Conservation (phyloP, 257 asterid species). For the Solanum neorickii region DNA sequence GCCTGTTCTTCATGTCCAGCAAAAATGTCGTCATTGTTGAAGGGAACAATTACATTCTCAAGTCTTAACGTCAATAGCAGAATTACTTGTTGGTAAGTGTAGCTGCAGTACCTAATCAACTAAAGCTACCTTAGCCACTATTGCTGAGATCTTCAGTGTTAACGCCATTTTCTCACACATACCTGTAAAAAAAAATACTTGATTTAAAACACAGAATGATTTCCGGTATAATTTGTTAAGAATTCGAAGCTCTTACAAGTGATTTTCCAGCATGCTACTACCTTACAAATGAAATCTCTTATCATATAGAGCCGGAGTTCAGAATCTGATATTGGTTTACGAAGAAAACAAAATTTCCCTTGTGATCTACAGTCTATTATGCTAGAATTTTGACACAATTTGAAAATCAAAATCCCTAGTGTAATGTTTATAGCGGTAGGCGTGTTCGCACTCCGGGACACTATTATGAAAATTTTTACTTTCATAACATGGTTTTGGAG, state of each 20-base stretch:
- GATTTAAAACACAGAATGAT: too few species aligned
- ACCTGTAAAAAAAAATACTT: too few species aligned
- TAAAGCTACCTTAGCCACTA: background rate
- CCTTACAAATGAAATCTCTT: too few species aligned
- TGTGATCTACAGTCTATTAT: too few species aligned
- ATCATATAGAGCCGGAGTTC: background rate
- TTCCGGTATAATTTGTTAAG: too few species aligned
- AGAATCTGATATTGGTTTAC: background rate
- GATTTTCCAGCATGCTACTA: background rate
- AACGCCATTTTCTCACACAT: background rate
- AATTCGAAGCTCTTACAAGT: background rate
- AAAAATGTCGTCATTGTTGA: background rate
- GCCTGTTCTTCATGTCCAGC: background rate
- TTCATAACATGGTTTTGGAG: background rate
- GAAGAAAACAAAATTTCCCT: too few species aligned
- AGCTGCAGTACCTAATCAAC: background rate
- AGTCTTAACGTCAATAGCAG: background rate
- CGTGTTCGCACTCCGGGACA: too few species aligned
- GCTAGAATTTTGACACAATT: background rate
- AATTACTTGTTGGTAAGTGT: background rate
- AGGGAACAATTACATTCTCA: background rate
- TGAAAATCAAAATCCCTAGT: too few species aligned
- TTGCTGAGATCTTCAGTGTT: background rate
- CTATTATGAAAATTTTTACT: background rate
- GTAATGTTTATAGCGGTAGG: background rate